These are phyloP conservation scores for Hyphopichia khmerensis DNA, from an alignment of 1,139 yeast species.

Conservation along the genomic window DNA sequence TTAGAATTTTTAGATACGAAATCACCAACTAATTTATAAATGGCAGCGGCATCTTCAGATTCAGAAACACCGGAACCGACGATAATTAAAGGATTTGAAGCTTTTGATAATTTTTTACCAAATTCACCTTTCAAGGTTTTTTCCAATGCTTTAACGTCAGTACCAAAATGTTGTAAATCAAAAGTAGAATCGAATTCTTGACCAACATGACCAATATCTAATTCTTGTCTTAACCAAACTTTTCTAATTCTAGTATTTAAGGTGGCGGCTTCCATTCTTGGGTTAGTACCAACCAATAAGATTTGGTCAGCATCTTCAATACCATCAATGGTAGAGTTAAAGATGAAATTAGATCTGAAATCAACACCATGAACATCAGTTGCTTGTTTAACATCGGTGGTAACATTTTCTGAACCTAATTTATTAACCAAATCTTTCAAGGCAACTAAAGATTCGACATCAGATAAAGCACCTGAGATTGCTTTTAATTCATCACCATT, in stretches of 20 bases:
- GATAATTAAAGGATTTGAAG: conserved; percentile 75
- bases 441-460: conserved; percentile 81
- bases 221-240: conserved; percentile 70
- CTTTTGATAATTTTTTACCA: conserved; percentile 67
- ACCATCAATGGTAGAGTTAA: conserved; percentile 79
- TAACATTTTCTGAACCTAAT: conserved; percentile 78
- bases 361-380: conserved; percentile 73
- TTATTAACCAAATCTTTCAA: conserved; percentile 76
- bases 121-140: conserved; percentile 64
- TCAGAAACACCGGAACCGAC: conserved; percentile 82
- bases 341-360: conserved; percentile 74
- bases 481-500: conserved; percentile 75
- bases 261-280: conserved; percentile 89
- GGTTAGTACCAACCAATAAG: conserved; percentile 79
- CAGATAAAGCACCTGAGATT: conserved; percentile 77
- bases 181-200: conserved; percentile 78
- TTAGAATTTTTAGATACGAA: conserved; percentile 60
- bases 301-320: conserved; percentile 82
- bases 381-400: conserved; percentile 64
- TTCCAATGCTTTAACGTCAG: conserved; percentile 55
- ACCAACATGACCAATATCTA: conserved; percentile 72
- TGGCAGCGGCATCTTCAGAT: conserved; percentile 61
- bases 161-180: conserved; percentile 63
- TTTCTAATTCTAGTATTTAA: conserved; percentile 83
- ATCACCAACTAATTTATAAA: conserved; percentile 61